These are phyloP conservation scores for Dactylonectria macrodidyma DNA, from an alignment of 2,329 filamentous ascomycete genomes.

Conservation along the genomic window DNA sequence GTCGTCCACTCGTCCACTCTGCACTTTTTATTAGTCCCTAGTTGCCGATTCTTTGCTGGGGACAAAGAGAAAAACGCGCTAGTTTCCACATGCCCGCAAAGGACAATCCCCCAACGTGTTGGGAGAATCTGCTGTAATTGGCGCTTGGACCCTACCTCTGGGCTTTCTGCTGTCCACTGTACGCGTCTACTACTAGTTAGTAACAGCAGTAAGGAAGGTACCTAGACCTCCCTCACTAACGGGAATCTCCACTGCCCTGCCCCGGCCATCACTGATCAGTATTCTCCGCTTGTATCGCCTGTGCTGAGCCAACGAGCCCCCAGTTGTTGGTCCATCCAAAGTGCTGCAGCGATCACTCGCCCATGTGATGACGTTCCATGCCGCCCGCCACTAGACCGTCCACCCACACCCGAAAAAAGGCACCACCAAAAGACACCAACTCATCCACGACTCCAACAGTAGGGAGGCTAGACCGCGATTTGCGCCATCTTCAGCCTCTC, in stretches of 20 bases:
- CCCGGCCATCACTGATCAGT: not conserved
- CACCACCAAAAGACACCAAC: not conserved
- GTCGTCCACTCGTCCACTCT: not conserved
- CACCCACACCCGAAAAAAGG: constrained; percentile 19
- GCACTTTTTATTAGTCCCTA: not conserved
- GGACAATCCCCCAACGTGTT: constrained; percentile 47
- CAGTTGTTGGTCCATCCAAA: not conserved
- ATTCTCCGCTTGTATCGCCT: constrained; percentile 14
- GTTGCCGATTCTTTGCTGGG: not conserved
- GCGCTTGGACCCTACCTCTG: constrained; percentile 32
- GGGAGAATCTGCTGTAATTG: constrained; percentile 45
- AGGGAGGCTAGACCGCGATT: constrained; percentile 18
- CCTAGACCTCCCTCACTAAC: too few relatives aligned
- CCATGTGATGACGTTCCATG: constrained; percentile 35
- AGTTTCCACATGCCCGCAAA: constrained; percentile 13
- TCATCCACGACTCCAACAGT: constrained; percentile 10
- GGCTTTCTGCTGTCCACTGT: not conserved
- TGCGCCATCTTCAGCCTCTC: constrained; percentile 17
- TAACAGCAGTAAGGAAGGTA: too few relatives aligned
- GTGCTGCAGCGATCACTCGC: not conserved
- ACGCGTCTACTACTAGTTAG: not conserved
- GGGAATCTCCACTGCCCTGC: not conserved
- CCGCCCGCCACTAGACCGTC: constrained; percentile 17
- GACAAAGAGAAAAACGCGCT: constrained; percentile 12
- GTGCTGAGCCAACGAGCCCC: constrained; percentile 5